Evolutionary conservation across 352 stramenopile genomes (phyloP), one percentile per base, ranked within the genome.

Genomic region (Globisporangium lucens): DNA sequence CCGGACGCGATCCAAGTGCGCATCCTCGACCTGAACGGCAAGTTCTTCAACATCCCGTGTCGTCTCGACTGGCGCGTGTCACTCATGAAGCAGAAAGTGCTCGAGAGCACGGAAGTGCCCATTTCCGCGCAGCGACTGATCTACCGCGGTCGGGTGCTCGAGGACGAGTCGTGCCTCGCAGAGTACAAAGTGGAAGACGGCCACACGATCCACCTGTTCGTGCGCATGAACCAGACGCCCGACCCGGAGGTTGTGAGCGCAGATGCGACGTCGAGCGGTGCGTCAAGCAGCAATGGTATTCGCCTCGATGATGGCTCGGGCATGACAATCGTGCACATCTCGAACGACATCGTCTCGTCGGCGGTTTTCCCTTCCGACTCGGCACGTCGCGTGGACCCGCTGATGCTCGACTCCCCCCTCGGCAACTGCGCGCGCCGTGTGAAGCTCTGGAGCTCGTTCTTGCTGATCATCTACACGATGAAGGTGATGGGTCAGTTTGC

Each of bases 131-230:
- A 98, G 77, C 79, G 92, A 29, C 82, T 98, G 41, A 98, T 98
- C 66, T 98, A 97, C 67, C 82, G 91, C 27, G 93, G 93, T 30
- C 88, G 89, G 36, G 89, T 97, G 56, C 79, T 98, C 2, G 88
- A 94, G 35, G 92, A 97, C 63, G 84, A 89, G 3, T 69, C 83
- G 38, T 57, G 74, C 4, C 75, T 98, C 7, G 75, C 71, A 8
- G 80, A 83, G 22, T 98, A 97, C 74, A 95, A 96, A 56, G 82
- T 98, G 4, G 91, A 98, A 64, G 82, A 97, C 47, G 92, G 91
- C 9, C 90, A 97, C 67, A 98, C 88, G 9, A 82, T 98, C 51
- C 93, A 98, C 69, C 75, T 97, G 65, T 96, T 98, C 58, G 90
- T 96, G 49, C 78, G 89, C 22, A 74, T 86, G 73, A 78, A 76